phyloP scores from a whole-genome alignment of 225 moss, liverwort and hornwort genomes.

The Lunularia cruciata region DNA sequence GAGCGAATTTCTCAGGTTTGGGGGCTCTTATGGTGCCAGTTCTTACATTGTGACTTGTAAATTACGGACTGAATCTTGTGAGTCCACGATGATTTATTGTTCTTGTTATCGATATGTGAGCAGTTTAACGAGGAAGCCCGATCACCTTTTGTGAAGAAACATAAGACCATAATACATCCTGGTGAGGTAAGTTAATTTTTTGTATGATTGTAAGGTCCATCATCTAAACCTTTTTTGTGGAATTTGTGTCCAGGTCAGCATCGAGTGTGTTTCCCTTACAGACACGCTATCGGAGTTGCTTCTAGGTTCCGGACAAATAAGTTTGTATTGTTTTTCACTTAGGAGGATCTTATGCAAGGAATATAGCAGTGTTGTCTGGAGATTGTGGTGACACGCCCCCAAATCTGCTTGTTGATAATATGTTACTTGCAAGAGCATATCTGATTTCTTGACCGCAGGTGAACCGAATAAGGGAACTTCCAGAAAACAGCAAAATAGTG shows the following conservation, averaged over 20 bases:
- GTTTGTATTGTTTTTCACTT: no score
- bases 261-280: no score
- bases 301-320: no score
- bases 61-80: background rate
- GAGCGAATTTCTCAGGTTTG: constrained; percentile 86
- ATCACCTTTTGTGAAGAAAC: constrained; percentile 81
- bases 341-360: no score
- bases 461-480: constrained; percentile 90
- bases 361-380: no score
- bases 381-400: no score
- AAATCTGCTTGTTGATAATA: no score
- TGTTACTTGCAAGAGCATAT: background rate
- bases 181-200: constrained; percentile 99
- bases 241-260: no score
- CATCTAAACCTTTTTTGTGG: no score
- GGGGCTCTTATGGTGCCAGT: background rate
- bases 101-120: background rate
- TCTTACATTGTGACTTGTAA: background rate
- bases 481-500: constrained; percentile 86
- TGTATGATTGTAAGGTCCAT: no score
- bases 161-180: constrained; percentile 93
- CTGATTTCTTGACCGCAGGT: constrained; percentile 48
- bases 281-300: no score
- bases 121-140: constrained; percentile 83
- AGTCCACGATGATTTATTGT: background rate